Evolutionary conservation across 345 rosid species (phyloP), one percentile per base, ranked within the genome.

Genomic region (Cardamine resedifolia): DNA sequence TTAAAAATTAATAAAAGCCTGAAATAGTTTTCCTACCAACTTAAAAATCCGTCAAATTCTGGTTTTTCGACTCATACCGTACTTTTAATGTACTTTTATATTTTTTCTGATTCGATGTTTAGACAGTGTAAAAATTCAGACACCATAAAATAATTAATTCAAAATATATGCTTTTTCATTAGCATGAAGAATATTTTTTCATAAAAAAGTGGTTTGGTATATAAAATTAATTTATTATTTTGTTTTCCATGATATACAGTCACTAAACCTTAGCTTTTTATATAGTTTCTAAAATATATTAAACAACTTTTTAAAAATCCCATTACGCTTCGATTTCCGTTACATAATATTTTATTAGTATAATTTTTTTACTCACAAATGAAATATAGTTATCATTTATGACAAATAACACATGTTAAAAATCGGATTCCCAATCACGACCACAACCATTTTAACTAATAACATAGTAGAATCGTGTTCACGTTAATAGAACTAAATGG

Each of bases 21-120:
- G 6, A 68, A 60, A 71, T 71, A 50, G 52, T 60, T 60, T 69
- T 8, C 34, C 38, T 31, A 16, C 39, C 44, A 31, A 57, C 30
- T 57, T 44, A 16, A 28, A 68, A 68, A 24, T 41, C 48, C 57
- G 16, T 20, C 36, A 70, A 70, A 31, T 45, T 58, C 66, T 28
- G 58, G 26, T 10, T 58, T 20, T 41, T 14, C 19, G 20, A 26
- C 38, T 24, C 61, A 52, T 26, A 18, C 14, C 18, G 38, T 53
- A 56, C 64, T 39, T 44, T 21, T 43, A 2, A 23, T 56, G 33
- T 69, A 39, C 49, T 41, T 44, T 41, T 12, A 18, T 26, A 26
- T 20, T 41, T 7, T 24, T 45, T 23, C 39, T 26, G 36, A 10
- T 51, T n/a, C 14, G 15, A 36, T 49, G 69, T 31, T 49, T 45